These are phyloP conservation scores for Lobosporangium transversale DNA, from an alignment of 192 early-diverging fungal species.

Conservation along the genomic window DNA sequence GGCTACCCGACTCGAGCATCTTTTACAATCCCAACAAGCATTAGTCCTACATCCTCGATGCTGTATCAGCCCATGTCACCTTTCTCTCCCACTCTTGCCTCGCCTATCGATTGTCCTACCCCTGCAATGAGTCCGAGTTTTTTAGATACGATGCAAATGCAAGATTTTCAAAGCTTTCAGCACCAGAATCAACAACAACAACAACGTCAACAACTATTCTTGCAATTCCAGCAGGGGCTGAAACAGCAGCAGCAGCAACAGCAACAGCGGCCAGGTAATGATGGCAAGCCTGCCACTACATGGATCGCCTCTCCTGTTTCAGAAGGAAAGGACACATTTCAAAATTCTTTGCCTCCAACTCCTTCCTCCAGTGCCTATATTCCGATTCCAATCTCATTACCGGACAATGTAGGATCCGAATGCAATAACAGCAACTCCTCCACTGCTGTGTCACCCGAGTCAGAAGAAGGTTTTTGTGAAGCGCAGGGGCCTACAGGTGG, in stretches of 20 bases:
- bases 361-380: constrained; percentile 29
- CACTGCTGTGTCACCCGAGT: background rate
- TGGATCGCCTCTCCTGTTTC: constrained; percentile 2
- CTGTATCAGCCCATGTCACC: constrained; percentile 6
- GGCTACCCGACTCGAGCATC: constrained; percentile 10
- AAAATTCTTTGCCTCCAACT: constrained; percentile 6
- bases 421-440: background rate
- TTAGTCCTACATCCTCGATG: background rate
- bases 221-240: background rate
- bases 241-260: constrained; percentile 17
- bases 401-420: constrained; percentile 12
- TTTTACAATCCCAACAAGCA: constrained; percentile 14
- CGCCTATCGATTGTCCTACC: background rate
- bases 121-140: constrained; percentile 8
- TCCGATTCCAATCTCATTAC: constrained; percentile 22
- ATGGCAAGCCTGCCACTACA: background rate
- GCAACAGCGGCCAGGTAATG: background rate
- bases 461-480: background rate
- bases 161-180: constrained; percentile 28
- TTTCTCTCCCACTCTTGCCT: background rate
- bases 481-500: background rate
- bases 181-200: constrained; percentile 6
- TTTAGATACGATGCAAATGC: constrained; percentile 24
- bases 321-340: background rate
- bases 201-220: constrained; percentile 8